Evolutionary conservation across 2,329 filamentous ascomycete genomes (phyloP).

Genomic region (Tolypocladium nubicola): DNA sequence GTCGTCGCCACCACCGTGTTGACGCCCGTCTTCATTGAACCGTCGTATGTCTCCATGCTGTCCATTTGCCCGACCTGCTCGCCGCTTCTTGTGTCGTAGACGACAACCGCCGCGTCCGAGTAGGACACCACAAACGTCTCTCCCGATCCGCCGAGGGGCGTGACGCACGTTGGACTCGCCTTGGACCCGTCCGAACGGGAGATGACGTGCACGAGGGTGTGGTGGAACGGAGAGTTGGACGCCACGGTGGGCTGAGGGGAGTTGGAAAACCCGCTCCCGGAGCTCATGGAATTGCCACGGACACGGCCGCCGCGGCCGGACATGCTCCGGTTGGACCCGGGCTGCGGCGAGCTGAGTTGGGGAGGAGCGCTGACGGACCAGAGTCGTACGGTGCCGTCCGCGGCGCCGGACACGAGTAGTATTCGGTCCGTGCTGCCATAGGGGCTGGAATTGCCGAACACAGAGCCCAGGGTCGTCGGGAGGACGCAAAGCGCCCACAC

Average conservation of each 20-base stretch:
- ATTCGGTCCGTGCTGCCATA: slow-evolving; percentile 79
- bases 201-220: slow-evolving; percentile 83
- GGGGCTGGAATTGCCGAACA: slow-evolving; percentile 67
- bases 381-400: slow-evolving; percentile 83
- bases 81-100: slow-evolving; percentile 86
- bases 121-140: slow-evolving; percentile 91
- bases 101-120: slow-evolving; percentile 76
- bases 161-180: slow-evolving; percentile 82
- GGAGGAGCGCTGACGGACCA: slow-evolving; percentile 93
- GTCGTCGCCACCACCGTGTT: slow-evolving; percentile 88
- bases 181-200: slow-evolving; percentile 52
- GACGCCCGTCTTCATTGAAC: slow-evolving; percentile 66
- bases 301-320: slow-evolving; percentile 58
- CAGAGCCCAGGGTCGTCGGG: slow-evolving; percentile 66
- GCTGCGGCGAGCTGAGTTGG: slow-evolving; percentile 71
- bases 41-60: slow-evolving; percentile 87
- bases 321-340: slow-evolving; percentile 49
- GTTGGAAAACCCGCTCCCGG: slow-evolving; percentile 82
- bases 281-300: slow-evolving; percentile 86
- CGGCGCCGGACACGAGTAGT: slow-evolving; percentile 79
- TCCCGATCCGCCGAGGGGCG: slow-evolving; percentile 71
- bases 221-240: slow-evolving; percentile 75
- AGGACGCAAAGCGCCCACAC: slow-evolving; percentile 94
- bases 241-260: slow-evolving; percentile 83
- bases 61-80: slow-evolving; percentile 91